Conservation (phyloP, 2,329 filamentous ascomycete species). For the Penicillium sp. region DNA sequence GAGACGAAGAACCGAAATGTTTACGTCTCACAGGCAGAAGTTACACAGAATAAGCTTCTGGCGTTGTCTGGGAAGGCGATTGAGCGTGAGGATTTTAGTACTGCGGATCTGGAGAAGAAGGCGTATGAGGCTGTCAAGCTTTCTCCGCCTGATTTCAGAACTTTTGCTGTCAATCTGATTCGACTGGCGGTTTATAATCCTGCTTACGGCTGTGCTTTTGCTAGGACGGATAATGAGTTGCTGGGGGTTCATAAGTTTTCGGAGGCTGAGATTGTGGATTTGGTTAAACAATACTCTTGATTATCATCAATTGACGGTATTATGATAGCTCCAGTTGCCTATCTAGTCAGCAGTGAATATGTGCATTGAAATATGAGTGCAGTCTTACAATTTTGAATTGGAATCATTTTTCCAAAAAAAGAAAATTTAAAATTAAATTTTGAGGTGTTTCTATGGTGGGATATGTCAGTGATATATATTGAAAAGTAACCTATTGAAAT, state of each 20-base stretch:
- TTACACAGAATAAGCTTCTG: conserved; percentile 46
- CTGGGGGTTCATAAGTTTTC: conserved; percentile 36
- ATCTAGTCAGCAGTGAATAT: neutral
- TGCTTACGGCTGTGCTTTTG: conserved; percentile 31
- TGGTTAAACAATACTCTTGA: conserved; percentile 8
- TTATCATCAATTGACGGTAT: too few species aligned
- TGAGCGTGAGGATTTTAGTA: conserved; percentile 19
- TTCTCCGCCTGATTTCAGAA: conserved; percentile 20
- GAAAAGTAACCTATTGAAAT: neutral
- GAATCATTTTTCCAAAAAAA: too few species aligned
- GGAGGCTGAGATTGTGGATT: conserved; percentile 30
- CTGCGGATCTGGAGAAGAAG: conserved; percentile 28
- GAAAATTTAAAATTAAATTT: too few species aligned
- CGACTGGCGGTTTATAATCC: conserved; percentile 33
- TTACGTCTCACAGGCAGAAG: conserved; percentile 46
- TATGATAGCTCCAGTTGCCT: too few species aligned
- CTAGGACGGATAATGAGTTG: conserved; percentile 39
- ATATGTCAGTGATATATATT: neutral
- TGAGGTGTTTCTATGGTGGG: neutral
- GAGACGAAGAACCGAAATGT: conserved; percentile 56
- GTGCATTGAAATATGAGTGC: neutral
- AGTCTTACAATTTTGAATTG: too few species aligned
- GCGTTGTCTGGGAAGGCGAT: conserved; percentile 27
- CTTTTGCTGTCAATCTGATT: conserved; percentile 31
- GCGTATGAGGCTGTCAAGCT: conserved; percentile 34